phyloP scores from a whole-genome alignment of 2,329 filamentous ascomycete genomes.

The Aspergillus fijiensis region DNA sequence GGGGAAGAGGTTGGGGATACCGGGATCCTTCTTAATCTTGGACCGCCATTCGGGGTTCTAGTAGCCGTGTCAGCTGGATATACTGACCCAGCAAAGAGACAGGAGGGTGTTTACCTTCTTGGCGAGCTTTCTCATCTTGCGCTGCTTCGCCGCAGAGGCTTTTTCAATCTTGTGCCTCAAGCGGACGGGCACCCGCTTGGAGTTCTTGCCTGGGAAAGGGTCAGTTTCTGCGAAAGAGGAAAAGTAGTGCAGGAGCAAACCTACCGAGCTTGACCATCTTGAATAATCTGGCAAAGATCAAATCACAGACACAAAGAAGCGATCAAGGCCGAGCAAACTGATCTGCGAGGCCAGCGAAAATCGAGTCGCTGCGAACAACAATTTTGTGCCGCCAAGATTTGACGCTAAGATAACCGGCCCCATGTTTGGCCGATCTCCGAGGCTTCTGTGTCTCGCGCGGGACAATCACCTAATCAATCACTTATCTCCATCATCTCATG shows the following conservation, averaged over 20 bases:
- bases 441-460: background rate
- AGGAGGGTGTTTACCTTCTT: slow-evolving; percentile 65
- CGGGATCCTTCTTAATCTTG: slow-evolving; percentile 94
- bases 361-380: slow-evolving; percentile 20
- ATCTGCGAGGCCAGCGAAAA: slow-evolving; percentile 17
- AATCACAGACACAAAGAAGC: slow-evolving; percentile 17
- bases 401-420: slow-evolving; percentile 38
- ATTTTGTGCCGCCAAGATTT: slow-evolving; percentile 38
- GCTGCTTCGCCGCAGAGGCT: slow-evolving; percentile 82
- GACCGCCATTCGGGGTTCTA: slow-evolving; percentile 93
- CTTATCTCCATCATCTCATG: background rate
- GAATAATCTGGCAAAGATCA: slow-evolving; percentile 11
- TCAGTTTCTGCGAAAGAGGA: background rate
- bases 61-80: slow-evolving; percentile 13
- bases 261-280: slow-evolving; percentile 46
- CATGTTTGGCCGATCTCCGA: slow-evolving; percentile 37
- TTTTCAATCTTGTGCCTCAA: slow-evolving; percentile 96
- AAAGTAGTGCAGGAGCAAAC: background rate
- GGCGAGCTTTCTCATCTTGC: slow-evolving; percentile 80
- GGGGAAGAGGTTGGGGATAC: slow-evolving; percentile 94
- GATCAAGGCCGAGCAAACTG: slow-evolving; percentile 14
- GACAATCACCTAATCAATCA: background rate
- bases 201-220: slow-evolving; percentile 72
- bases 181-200: slow-evolving; percentile 86
- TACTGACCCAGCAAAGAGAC: background rate